Evolutionary conservation across 129 eudicot species (phyloP).

Genomic region (Chrysanthemum lavandulifolium): DNA sequence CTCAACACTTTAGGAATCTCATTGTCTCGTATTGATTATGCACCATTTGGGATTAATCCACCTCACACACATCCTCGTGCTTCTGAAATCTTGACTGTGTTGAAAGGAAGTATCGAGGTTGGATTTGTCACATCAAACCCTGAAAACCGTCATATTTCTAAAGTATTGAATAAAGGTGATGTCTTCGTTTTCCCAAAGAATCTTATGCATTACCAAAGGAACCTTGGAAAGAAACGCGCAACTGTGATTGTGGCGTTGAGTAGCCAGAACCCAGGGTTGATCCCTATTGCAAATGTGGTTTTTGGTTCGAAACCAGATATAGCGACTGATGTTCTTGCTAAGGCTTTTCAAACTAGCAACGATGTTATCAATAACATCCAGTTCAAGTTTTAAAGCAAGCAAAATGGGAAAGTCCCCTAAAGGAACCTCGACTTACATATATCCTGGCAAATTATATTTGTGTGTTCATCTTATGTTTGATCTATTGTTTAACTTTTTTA

Average conservation of each 20-base stretch:
- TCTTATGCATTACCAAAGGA: conserved; percentile 36
- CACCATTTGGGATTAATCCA: conserved; percentile 38
- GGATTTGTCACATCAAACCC: conserved; percentile 41
- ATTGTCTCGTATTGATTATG: conserved; percentile 31
- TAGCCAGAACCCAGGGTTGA: conserved; percentile 35
- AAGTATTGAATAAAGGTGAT: conserved; percentile 26
- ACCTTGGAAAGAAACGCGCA: conserved; percentile 27
- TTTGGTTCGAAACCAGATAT: conserved; percentile 41
- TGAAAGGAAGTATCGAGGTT: conserved; percentile 37
- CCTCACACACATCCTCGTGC: conserved; percentile 41
- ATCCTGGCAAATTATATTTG: neutral
- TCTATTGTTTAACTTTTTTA: neutral
- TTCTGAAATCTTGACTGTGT: conserved; percentile 26
- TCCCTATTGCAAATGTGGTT: conserved; percentile 26
- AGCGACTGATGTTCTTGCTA: conserved; percentile 33
- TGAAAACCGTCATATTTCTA: conserved; percentile 30
- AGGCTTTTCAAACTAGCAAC: conserved; percentile 28
- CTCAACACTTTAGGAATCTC: conserved; percentile 42
- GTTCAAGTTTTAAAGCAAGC: conserved; percentile 23
- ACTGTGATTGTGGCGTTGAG: conserved; percentile 26
- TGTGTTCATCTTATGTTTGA: conserved; percentile 5
- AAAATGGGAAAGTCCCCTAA: neutral
- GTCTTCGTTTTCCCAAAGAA: conserved; percentile 36
- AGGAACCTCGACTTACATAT: neutral
- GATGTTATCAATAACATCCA: conserved; percentile 16